Evolutionary conservation across 2,329 filamentous ascomycete genomes (phyloP).

Genomic region (Trichoderma pleuroti): DNA sequence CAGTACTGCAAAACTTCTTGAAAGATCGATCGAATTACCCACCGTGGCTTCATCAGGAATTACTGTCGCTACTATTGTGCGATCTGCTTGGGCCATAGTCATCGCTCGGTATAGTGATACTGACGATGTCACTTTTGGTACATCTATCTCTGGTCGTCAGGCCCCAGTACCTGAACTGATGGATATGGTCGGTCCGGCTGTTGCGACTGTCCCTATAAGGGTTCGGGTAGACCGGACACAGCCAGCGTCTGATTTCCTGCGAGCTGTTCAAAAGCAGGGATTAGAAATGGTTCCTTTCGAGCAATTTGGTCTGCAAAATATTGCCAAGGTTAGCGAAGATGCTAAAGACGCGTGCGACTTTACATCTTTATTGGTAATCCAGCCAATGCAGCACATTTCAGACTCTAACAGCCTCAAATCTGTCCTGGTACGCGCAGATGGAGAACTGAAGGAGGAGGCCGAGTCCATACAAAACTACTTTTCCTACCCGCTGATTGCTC

Average conservation of each 20-base stretch:
- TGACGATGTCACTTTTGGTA: constrained; percentile 22
- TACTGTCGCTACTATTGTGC: constrained; percentile 25
- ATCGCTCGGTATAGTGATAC: constrained; percentile 35
- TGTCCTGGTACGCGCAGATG: background rate
- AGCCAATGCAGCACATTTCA: constrained; percentile 10
- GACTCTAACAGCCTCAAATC: background rate
- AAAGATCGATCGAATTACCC: background rate
- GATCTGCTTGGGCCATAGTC: constrained; percentile 33
- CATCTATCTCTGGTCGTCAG: constrained; percentile 22
- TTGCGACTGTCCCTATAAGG: constrained; percentile 16
- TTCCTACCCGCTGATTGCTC: constrained; percentile 7
- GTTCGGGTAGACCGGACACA: constrained; percentile 1
- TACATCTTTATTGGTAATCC: constrained; percentile 21
- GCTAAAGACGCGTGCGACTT: constrained; percentile 22
- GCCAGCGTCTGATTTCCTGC: background rate
- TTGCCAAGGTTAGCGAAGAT: constrained; percentile 18
- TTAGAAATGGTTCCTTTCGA: constrained; percentile 22
- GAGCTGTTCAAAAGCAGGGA: constrained; percentile 17
- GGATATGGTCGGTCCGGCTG: constrained; percentile 20
- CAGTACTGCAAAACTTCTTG: background rate
- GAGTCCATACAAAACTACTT: constrained; percentile 10
- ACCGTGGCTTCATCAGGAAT: background rate
- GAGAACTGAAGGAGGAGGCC: background rate
- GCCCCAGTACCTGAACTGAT: constrained; percentile 21
- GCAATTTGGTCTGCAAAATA: constrained; percentile 25